These are phyloP conservation scores for Zygosaccharomyces pseudorouxii DNA, from an alignment of 805 yeast genomes.

Conservation along the genomic window DNA sequence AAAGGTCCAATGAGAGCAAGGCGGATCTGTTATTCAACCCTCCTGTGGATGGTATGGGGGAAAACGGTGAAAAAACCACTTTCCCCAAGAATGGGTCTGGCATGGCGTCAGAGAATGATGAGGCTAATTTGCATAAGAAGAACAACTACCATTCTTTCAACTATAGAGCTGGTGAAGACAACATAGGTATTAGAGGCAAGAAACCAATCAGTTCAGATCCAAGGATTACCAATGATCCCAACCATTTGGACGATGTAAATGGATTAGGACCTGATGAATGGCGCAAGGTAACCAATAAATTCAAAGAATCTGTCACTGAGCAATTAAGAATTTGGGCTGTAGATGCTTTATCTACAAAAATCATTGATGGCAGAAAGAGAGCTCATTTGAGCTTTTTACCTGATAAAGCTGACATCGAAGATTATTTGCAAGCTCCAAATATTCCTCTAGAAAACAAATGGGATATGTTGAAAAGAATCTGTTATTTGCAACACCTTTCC, in stretches of 20 bases:
- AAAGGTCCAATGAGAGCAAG: slow-evolving; percentile 1
- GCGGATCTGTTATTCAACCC: slow-evolving; percentile 4
- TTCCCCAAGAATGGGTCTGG: slow-evolving; percentile 11
- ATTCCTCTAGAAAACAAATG: slow-evolving; percentile 55
- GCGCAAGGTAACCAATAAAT: slow-evolving; percentile 43
- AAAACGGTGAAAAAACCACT: slow-evolving; percentile 4
- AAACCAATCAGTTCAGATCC: slow-evolving; percentile 79
- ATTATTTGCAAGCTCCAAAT: slow-evolving; percentile 48
- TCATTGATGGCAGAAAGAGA: slow-evolving; percentile 33
- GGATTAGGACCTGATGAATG: slow-evolving; percentile 72
- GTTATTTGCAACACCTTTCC: slow-evolving; percentile 64
- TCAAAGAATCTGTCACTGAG: slow-evolving; percentile 49
- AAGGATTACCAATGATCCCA: slow-evolving; percentile 63
- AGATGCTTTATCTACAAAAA: slow-evolving; percentile 36
- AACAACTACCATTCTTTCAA: slow-evolving; percentile 58
- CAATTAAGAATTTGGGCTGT: slow-evolving; percentile 55
- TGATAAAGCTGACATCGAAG: slow-evolving; percentile 49
- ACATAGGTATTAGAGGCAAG: slow-evolving; percentile 76
- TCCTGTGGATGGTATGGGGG: slow-evolving; percentile 2
- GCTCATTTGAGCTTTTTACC: slow-evolving; percentile 45
- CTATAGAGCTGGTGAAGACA: slow-evolving; percentile 83
- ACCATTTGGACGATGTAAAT: slow-evolving; percentile 65
- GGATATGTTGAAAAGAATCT: slow-evolving; percentile 64
- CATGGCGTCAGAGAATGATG: not conserved
- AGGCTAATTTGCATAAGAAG: not conserved